Evolutionary conservation across 768 basidiomycete genomes (phyloP).

Genomic region (Serendipita sp.): DNA sequence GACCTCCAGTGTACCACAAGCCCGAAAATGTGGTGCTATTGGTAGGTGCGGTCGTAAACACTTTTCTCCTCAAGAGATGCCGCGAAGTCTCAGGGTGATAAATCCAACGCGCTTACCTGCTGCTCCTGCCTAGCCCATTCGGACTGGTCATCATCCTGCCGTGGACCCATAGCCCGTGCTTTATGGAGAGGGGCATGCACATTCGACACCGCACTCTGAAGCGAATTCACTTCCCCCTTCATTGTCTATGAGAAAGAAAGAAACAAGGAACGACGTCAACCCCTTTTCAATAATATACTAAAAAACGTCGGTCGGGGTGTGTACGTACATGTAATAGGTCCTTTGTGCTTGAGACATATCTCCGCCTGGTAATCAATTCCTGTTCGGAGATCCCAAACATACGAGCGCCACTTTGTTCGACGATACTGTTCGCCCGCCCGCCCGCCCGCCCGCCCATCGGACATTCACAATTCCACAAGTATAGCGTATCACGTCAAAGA

Average conservation of each 20-base stretch:
- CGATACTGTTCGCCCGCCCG: slow-evolving; percentile 39
- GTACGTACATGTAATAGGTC: slow-evolving; percentile 59
- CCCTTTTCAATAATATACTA: slow-evolving; percentile 7
- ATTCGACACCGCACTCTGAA: slow-evolving; percentile 5
- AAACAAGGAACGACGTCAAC: slow-evolving; percentile 5
- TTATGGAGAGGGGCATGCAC: slow-evolving; percentile 5
- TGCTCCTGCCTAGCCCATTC: slow-evolving; percentile 80
- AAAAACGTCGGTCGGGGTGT: not conserved
- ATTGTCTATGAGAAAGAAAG: slow-evolving; percentile 37
- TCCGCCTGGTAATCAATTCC: slow-evolving; percentile 60
- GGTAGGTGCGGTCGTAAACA: no score
- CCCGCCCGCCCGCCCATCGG: not conserved
- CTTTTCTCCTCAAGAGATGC: no score
- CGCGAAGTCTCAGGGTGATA: no score
- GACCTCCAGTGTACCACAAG: no score
- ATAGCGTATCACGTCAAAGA: not conserved
- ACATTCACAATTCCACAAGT: not conserved
- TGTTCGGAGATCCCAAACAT: slow-evolving; percentile 65
- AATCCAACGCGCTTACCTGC: slow-evolving; percentile 32
- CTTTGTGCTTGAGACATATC: slow-evolving; percentile 60
- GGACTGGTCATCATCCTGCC: slow-evolving; percentile 44
- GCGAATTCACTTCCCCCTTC: slow-evolving; percentile 41
- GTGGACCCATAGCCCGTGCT: slow-evolving; percentile 10
- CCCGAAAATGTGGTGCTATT: no score
- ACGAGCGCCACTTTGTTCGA: slow-evolving; percentile 71